phyloP scores from a whole-genome alignment of 768 basidiomycete species.

The Lactarius pseudohatsudake region DNA sequence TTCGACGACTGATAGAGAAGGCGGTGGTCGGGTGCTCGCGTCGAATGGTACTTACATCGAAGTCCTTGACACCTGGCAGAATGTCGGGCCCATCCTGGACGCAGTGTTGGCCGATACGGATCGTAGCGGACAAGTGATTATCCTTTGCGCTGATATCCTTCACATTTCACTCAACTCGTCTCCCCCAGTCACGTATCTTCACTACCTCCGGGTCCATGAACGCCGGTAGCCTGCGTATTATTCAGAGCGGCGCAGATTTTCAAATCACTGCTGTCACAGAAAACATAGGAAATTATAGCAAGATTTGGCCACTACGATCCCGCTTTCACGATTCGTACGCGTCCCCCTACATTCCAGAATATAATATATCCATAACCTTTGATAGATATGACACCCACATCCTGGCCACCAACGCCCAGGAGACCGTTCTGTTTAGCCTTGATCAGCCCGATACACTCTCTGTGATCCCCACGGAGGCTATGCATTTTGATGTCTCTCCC shows the following conservation, averaged over 20 bases:
- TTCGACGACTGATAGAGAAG: constrained; percentile 47
- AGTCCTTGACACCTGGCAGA: constrained; percentile 64
- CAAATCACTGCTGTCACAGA: constrained; percentile 58
- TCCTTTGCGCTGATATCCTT: not conserved
- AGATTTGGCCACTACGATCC: constrained; percentile 60
- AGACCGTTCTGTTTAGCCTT: constrained; percentile 56
- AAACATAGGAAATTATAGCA: constrained; percentile 55
- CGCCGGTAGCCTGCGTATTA: constrained; percentile 71
- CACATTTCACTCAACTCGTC: not conserved
- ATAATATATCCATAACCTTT: constrained; percentile 9
- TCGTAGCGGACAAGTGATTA: constrained; percentile 62
- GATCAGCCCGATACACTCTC: constrained; percentile 46
- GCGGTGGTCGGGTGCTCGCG: constrained; percentile 21
- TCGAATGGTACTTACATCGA: constrained; percentile 57
- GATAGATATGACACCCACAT: constrained; percentile 55
- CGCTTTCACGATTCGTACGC: constrained; percentile 52
- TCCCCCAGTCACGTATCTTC: constrained; percentile 66
- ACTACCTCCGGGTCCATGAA: constrained; percentile 83
- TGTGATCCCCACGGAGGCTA: constrained; percentile 37
- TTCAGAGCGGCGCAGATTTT: constrained; percentile 83
- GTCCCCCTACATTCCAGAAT: not conserved
- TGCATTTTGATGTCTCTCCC: constrained; percentile 49
- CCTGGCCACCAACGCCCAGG: constrained; percentile 57
- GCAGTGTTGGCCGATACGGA: constrained; percentile 74
- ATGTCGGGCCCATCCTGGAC: constrained; percentile 83